Conservation (phyloP, 441 rosid species). For the Melastoma candidum region DNA sequence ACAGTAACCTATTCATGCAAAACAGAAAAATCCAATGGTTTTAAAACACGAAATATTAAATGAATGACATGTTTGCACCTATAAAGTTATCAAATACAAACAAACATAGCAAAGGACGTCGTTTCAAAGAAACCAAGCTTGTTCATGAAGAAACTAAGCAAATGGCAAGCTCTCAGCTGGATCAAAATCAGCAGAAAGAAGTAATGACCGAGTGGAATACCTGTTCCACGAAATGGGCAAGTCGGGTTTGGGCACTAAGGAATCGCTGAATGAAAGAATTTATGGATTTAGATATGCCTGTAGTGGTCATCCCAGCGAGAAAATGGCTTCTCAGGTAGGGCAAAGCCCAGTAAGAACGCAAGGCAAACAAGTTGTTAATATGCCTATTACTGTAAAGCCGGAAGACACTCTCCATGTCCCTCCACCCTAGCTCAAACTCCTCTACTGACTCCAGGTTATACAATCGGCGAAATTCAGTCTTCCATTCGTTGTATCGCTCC, state of each 20-base stretch:
- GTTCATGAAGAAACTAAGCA: background rate
- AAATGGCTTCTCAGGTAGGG: slow-evolving; percentile 87
- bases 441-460: slow-evolving; percentile 76
- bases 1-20: too few species aligned
- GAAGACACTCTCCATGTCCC: slow-evolving; percentile 76
- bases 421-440: slow-evolving; percentile 90
- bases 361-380: slow-evolving; percentile 50
- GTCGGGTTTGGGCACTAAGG: slow-evolving; percentile 81
- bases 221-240: slow-evolving; percentile 89
- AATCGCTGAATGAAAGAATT: slow-evolving; percentile 93
- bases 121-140: too few species aligned
- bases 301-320: slow-evolving; percentile 75
- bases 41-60: too few species aligned
- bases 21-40: too few species aligned
- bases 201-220: slow-evolving; percentile 22
- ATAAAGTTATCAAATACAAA: too few species aligned
- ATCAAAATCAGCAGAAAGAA: slow-evolving; percentile 3
- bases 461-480: slow-evolving; percentile 75
- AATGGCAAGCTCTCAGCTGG: slow-evolving; percentile 1
- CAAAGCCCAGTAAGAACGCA: slow-evolving; percentile 73
- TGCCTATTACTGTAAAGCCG: slow-evolving; percentile 88
- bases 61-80: too few species aligned
- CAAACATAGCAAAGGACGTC: too few species aligned
- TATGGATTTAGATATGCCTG: slow-evolving; percentile 72
- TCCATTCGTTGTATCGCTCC: slow-evolving; percentile 91